Base-by-base conservation (phyloP, 83 land plant genomes). In the Larix sibirica region DNA sequence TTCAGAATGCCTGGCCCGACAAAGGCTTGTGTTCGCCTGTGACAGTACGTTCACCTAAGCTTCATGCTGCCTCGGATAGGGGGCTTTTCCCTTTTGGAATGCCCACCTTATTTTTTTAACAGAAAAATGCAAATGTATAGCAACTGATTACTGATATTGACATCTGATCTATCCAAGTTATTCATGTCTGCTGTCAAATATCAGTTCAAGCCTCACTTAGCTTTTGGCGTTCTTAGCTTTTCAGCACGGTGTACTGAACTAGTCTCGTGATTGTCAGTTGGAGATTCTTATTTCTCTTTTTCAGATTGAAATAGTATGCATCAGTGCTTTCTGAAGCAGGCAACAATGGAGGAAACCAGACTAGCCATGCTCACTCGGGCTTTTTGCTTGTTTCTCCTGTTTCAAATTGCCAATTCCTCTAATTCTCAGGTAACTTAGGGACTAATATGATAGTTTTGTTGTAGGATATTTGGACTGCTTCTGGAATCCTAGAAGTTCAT, bases 341-440 rank as follows among this genome's bases (percentile, higher is more conserved):
- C 77, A 21, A n/a, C 40, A 74, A 74, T 74, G 77, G 77, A 40
- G 23, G 20, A 44, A 10, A 21, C 28, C 44, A 74, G 47, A 74
- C 56, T 24, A 74, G 77, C 58, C 26, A 74, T 44, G 58, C 14
- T 74, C 42, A 24, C 26, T 44, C 21, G 28, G 77, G 58, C 21
- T 74, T 10, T 74, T 16, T 74, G 77, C 47, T 42, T 44, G 23
- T 74, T 74, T 74, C 24, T 44, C 28, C 21, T 44, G 0, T 74
- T 54, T 74, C 20, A n/a, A 54, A 74, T 24, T 42, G 56, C 58
- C 58, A 44, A 47, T 74, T 74, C 77, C 58, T 74, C 24, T n/a
- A 74, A 47, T 42, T 74, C 77, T 44, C 26, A 74, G 77, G 77
- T 74, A 33, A 33, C 36, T 33, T 10, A 74, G 77, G 47, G 2